Base-by-base conservation (phyloP, 2,329 filamentous ascomycete genomes). In the Botrytis galanthina region DNA sequence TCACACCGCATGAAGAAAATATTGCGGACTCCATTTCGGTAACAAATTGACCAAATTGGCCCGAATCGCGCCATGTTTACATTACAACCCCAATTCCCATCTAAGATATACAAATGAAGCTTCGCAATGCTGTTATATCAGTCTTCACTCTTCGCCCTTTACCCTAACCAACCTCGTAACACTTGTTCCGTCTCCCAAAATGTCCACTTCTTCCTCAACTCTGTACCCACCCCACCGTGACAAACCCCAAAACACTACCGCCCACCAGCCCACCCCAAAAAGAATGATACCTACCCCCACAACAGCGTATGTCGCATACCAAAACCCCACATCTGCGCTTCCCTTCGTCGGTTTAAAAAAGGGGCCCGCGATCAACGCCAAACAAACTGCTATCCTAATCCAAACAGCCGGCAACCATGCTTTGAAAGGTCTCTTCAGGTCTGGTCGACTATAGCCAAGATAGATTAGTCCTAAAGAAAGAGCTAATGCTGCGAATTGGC, bases 201-300 rank as follows among this genome's bases (percentile, higher is more conserved):
- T 83, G 54, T 87, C 87, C 4, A 83, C 83, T 73, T 87, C 85
- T 76, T 93, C 91, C 77, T 92, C 89, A 2, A 93, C 81, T 22
- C 80, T 85, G 78, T 92, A 92, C 0, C 86, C 86, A 69, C 87
- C 84, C 82, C 86, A 86, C 60, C 81, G 83, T 1, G 92, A 92
- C 37, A 93, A 79, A 1, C 88, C 75, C 4, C 88, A 84, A 0
- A 90, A 90, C 87, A 89, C 92, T 1, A 92, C 75, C 75, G 88
- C 90, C 92, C 92, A 94, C 79, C 93, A 93, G 0, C 88, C 1
- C 0, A 91, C 78, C 0, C 87, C 90, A 66, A 89, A 87, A 0
- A 86, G 48, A 48, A 92, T 82, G 72, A 88, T 85, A 32, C 83
- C 83, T 16, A 85, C 82, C 5, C 86, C 86, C 9, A 88, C 85